A percentile compares a stretch with the other conserved stretches of the same genome.
These are phyloP conservation scores for Pyrenochaeta sp. DNA, from an alignment of 2,329 filamentous ascomycete species.

Conservation along the genomic window DNA sequence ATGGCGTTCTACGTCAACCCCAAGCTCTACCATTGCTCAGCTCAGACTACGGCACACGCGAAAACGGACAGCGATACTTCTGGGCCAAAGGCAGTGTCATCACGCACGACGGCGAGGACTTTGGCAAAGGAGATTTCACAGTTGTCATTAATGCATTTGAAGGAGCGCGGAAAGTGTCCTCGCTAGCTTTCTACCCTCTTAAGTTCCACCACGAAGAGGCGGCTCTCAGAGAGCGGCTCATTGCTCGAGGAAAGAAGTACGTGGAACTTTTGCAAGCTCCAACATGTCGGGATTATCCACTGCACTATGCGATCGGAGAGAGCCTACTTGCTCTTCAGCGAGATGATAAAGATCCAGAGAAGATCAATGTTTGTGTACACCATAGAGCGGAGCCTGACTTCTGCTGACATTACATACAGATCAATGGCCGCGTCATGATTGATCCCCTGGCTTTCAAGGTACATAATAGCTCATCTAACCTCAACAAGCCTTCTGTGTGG, in stretches of 20 bases:
- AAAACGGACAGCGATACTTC: neutral
- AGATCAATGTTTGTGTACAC: neutral
- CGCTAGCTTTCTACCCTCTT: neutral
- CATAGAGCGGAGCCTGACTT: no score
- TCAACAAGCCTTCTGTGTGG: neutral
- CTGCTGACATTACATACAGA: neutral
- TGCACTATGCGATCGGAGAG: neutral
- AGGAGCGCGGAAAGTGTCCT: neutral
- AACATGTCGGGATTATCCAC: neutral
- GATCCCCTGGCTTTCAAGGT: constrained; percentile 2
- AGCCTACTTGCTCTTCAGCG: neutral
- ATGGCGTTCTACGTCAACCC: constrained; percentile 1
- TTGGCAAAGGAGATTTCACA: neutral
- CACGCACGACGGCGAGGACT: constrained; percentile 4
- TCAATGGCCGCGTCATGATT: constrained; percentile 5
- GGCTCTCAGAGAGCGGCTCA: neutral
- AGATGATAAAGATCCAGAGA: neutral
- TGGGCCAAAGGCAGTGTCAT: constrained; percentile 1
- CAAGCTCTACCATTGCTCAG: neutral
- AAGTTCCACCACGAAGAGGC: neutral
- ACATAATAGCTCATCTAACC: constrained; percentile 1
- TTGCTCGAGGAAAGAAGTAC: constrained; percentile 5
- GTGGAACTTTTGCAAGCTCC: neutral
- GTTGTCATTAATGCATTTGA: neutral
- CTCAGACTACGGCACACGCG: neutral